These are phyloP conservation scores for Tetradesmus lagerheimii DNA, from an alignment of 139 green algal genomes.

Conservation along the genomic window DNA sequence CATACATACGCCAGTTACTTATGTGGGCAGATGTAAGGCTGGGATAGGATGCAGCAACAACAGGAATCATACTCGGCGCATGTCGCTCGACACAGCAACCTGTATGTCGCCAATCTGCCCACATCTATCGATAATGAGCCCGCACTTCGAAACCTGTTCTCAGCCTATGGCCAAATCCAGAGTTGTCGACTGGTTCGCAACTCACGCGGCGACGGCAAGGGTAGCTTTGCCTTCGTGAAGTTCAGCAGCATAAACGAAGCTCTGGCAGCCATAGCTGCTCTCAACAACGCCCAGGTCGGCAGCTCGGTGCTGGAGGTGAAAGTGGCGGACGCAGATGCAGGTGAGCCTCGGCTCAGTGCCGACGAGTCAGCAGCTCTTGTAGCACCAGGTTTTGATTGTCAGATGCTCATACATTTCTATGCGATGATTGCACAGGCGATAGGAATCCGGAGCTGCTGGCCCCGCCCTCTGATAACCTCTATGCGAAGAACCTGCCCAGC, in stretches of 20 bases:
- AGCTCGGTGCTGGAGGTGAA: constrained; percentile 50
- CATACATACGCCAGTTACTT: neutral
- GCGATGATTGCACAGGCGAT: neutral
- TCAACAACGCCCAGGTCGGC: constrained; percentile 45
- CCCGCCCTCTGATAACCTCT: constrained; percentile 56
- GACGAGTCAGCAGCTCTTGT: neutral
- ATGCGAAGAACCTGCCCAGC: constrained; percentile 53
- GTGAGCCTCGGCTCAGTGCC: neutral
- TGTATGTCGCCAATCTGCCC: constrained; percentile 38
- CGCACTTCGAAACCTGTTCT: constrained; percentile 66
- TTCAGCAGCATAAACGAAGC: constrained; percentile 44
- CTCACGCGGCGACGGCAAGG: constrained; percentile 5
- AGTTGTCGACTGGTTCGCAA: constrained; percentile 34
- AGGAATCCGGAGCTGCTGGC: constrained; percentile 45
- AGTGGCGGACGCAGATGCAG: constrained; percentile 48
- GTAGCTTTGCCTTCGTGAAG: constrained; percentile 57
- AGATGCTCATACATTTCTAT: neutral
- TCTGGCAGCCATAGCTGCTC: constrained; percentile 38
- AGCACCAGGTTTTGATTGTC: neutral
- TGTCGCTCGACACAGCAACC: constrained; percentile 18
- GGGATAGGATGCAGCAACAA: neutral
- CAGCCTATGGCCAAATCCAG: constrained; percentile 59
- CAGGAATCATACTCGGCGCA: constrained; percentile 5
- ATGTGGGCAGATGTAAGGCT: constrained; percentile 1
- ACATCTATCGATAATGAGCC: constrained; percentile 33